Conservation (phyloP, 2,329 filamentous ascomycete genomes). For the Corynespora cassiicola region DNA sequence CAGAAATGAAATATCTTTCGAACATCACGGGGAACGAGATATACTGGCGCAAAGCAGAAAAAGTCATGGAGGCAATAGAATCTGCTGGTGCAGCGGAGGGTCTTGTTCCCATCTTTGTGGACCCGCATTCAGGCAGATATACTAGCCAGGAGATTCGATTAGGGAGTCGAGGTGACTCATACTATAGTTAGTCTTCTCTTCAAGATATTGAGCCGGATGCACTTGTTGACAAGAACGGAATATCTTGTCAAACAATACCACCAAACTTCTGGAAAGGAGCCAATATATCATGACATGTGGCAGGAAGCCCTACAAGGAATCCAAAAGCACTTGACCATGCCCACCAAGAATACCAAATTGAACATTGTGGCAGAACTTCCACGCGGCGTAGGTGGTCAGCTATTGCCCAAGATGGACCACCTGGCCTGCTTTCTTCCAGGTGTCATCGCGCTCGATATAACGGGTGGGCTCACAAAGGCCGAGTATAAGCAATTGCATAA, state of each 20-base stretch:
- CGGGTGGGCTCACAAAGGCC: constrained; percentile 74
- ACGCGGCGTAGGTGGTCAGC: constrained; percentile 65
- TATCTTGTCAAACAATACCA: constrained; percentile 97
- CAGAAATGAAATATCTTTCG: constrained; percentile 93
- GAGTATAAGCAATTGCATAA: constrained; percentile 71
- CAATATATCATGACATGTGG: constrained; percentile 88
- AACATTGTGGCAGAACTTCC: constrained; percentile 88
- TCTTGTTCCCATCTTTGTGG: constrained; percentile 85
- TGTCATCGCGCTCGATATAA: constrained; percentile 85
- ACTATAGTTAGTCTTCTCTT: constrained; percentile 66
- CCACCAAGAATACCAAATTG: constrained; percentile 76
- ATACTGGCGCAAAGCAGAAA: constrained; percentile 88
- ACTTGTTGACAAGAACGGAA: constrained; percentile 51
- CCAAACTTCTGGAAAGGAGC: constrained; percentile 87
- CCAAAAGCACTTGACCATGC: constrained; percentile 86
- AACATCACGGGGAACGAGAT: constrained; percentile 88
- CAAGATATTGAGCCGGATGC: background rate
- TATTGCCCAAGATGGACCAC: constrained; percentile 93
- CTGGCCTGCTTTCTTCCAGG: constrained; percentile 94
- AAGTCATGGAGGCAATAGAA: constrained; percentile 86
- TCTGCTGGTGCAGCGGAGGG: constrained; percentile 76
- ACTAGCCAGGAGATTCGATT: constrained; percentile 82
- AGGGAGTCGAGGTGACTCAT: constrained; percentile 89
- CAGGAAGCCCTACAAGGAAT: constrained; percentile 81
- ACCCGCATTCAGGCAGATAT: constrained; percentile 76